Conservation (phyloP, 768 basidiomycete species). For the Suillus americanus region DNA sequence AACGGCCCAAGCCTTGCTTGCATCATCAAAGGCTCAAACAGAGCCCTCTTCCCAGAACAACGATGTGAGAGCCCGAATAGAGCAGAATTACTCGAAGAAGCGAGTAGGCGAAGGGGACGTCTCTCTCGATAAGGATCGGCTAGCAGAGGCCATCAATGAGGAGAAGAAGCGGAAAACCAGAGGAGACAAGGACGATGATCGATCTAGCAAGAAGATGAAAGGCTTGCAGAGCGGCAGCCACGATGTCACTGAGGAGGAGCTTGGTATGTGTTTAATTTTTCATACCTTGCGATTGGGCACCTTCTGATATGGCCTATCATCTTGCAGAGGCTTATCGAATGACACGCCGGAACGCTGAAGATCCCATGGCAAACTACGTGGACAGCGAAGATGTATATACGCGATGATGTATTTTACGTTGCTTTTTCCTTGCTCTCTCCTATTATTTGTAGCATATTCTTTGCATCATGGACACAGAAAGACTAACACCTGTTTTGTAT, state of each 20-base stretch:
- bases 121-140: slow-evolving; percentile 66
- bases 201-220: slow-evolving; percentile 61
- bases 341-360: slow-evolving; percentile 66
- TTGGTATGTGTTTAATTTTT: slow-evolving; percentile 49
- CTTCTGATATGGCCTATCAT: slow-evolving; percentile 10
- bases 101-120: slow-evolving; percentile 81
- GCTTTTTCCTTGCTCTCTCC: not conserved
- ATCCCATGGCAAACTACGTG: slow-evolving; percentile 93
- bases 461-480: not conserved
- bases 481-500: not conserved
- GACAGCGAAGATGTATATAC: slow-evolving; percentile 46
- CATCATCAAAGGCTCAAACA: slow-evolving; percentile 33
- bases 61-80: slow-evolving; percentile 40
- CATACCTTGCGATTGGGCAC: slow-evolving; percentile 3
- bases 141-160: slow-evolving; percentile 70
- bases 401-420: not conserved
- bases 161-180: slow-evolving; percentile 77
- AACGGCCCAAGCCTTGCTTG: slow-evolving; percentile 65
- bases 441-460: slow-evolving; percentile 7
- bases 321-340: slow-evolving; percentile 87
- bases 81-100: slow-evolving; percentile 77
- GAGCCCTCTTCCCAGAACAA: slow-evolving; percentile 32
- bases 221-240: slow-evolving; percentile 50
- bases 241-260: slow-evolving; percentile 88
- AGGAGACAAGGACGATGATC: slow-evolving; percentile 53